Evolutionary conservation across 2,329 filamentous ascomycete genomes (phyloP), one percentile per base, ranked within the genome.

Genomic region (Chaetomiaceae sp.): DNA sequence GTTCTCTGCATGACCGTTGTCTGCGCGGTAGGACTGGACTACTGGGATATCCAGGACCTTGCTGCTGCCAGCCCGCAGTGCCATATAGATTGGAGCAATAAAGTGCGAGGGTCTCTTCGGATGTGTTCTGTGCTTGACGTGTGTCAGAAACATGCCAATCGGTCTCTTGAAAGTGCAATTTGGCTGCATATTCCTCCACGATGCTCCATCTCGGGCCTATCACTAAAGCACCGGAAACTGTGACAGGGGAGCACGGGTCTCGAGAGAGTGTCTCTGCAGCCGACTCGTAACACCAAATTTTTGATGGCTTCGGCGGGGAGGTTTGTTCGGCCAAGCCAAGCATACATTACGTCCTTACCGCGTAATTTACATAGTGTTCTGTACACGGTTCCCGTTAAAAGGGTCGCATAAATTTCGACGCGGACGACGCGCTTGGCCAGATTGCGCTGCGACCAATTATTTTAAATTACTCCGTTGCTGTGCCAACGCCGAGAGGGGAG

Each of bases 81-180:
- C 48, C 42, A 56, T 32, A 53, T 58, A 58, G 53, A 55, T 40
- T 53, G 53, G 52, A 48, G 36, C 54, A 59, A 61, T 59, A 51
- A 52, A 53, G 44, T 37, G 20, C 40, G 16, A 27, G 16, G 51
- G 34, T 47, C 36, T 48, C 37, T 53, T 48, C 50, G 50, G 50
- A 48, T 8, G 3, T 37, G 14, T 23, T 42, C 11, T 30, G 23
- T 5, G 11, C n/a, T 13, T 18, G 21, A 2, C 23, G 16, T 16
- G 11, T 16, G 30, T 34, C 13, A 6, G 10, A 33, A 21, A 11
- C 18, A n/a, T 34, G 2, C 14, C 13, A 2, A 2, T 34, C 21
- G 18, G 18, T 10, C 16, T 40, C 29, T n/a, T 2, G 13, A 21
- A 10, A 13, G 14, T 34, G 4, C 14, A 16, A 30, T 18, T 16